Base-by-base conservation (phyloP, 345 rosid species). In the Cochlearia excelsa region DNA sequence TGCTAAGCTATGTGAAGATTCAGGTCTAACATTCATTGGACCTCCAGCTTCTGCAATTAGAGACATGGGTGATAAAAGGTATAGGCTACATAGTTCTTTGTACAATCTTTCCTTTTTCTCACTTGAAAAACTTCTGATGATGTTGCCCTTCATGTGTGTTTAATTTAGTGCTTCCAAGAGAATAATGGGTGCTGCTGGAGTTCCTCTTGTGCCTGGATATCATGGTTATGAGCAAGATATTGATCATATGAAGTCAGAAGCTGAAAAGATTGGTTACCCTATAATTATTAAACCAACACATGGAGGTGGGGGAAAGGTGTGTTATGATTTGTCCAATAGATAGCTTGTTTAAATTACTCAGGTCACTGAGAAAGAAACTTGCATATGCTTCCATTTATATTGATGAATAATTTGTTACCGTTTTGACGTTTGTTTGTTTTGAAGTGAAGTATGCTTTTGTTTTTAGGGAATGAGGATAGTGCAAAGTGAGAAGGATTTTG, bases 11-110 rank as follows among this genome's bases (percentile, higher is more conserved):
- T 87, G 95, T 70, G 88, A 81, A 73, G 90, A 86, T 40, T 82
- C 81, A 50, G 90, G 87, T 44, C 74, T 92, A 57, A 66, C 74
- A n/a, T 88, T 88, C 70, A 75, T 88, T 72, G 98, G 98, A 26
- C 96, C 96, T 57, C 96, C 95, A 27, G 81, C 83, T 3, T 86
- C 93, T 65, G 98, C 98, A n/a, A 92, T 88, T 16, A 72, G 84
- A 64, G 93, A 92, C 60, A 88, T 92, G 98, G 98, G 96, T 51
- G 98, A 92, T 63, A 92, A 92, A 79, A 92, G 98, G 98, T 88
- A 66, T 33, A 8, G 11, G 43, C 51, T 9, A 4, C n/a, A 7
- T 58, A n/a, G 3, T 40, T 57, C 30, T 55, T 26, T 41, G 3
- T 39, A 41, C 5, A 42, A 26, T 23, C 16, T 63, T 9, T 57